Conservation (phyloP, 2,329 filamentous ascomycete genomes). For the Cyclaneusma minus region DNA sequence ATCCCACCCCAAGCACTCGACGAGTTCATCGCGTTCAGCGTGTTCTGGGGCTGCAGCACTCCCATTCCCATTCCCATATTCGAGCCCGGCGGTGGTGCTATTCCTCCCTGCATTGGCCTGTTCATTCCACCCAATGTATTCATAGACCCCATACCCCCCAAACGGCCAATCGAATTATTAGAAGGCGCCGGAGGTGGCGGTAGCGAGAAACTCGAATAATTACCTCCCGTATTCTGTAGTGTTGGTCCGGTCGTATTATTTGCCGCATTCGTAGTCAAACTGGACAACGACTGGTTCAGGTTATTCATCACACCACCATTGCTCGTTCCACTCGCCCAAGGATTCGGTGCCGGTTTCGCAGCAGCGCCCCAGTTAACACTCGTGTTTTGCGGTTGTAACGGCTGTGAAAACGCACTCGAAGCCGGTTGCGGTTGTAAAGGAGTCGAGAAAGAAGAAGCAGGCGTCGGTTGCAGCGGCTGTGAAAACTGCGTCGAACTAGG, state of each 20-base stretch:
- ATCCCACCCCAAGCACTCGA: conserved; percentile 4
- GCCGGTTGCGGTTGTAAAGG: conserved; percentile 2
- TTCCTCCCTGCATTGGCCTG: too few relatives aligned
- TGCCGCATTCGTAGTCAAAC: conserved; percentile 30
- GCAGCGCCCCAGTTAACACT: conserved; percentile 34
- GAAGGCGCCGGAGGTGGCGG: conserved; percentile 32
- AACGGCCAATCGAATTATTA: conserved; percentile 7
- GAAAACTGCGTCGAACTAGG: conserved; percentile 48
- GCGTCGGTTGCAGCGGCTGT: conserved; percentile 32
- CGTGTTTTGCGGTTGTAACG: conserved; percentile 8
- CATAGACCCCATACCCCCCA: conserved; percentile 7
- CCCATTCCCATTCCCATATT: too few relatives aligned
- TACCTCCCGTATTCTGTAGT: conserved; percentile 22
- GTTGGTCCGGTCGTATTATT: too few relatives aligned
- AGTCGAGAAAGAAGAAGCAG: conserved; percentile 18
- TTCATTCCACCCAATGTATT: too few relatives aligned
- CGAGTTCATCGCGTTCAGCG: conserved; percentile 6
- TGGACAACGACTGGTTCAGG: conserved; percentile 29
- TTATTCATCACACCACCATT: too few relatives aligned
- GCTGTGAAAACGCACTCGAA: conserved; percentile 5
- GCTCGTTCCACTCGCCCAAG: conserved; percentile 17
- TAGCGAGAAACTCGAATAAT: conserved; percentile 36
- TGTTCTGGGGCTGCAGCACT: conserved; percentile 4
- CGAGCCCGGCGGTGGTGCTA: conserved; percentile 13
- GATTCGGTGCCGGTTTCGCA: conserved; percentile 24